Conservation (phyloP, 768 basidiomycete species). For the Calocera viscosa region DNA sequence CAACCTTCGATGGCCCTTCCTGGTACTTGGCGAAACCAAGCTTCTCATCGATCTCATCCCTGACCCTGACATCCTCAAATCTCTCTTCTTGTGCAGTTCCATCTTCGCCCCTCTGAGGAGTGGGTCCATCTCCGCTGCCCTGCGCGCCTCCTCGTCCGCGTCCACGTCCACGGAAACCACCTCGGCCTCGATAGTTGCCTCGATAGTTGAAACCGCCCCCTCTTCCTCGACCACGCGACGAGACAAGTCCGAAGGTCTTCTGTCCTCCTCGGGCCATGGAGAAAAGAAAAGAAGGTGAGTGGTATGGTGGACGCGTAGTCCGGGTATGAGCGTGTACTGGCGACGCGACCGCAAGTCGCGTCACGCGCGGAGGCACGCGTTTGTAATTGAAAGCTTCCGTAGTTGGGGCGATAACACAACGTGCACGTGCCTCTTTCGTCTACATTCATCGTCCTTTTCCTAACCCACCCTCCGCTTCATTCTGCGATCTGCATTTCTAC, state of each 20-base stretch:
- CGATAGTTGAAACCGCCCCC: background rate
- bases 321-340: background rate
- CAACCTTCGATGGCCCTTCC: conserved; percentile 64
- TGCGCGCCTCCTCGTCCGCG: conserved; percentile 25
- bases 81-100: conserved; percentile 74
- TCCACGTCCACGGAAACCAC: conserved; percentile 39
- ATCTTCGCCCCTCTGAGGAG: conserved; percentile 70
- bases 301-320: conserved; percentile 4
- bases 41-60: conserved; percentile 87
- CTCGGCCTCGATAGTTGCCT: conserved; percentile 32
- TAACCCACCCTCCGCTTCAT: too few species aligned
- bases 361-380: conserved; percentile 1
- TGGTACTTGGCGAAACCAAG: conserved; percentile 74
- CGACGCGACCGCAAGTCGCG: background rate
- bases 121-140: conserved; percentile 29
- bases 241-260: background rate
- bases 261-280: background rate
- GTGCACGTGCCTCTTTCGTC: too few species aligned
- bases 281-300: background rate
- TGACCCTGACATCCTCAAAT: conserved; percentile 63
- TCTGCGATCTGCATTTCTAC: too few species aligned
- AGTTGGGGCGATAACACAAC: background rate
- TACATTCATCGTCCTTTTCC: too few species aligned
- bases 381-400: background rate
- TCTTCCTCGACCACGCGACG: background rate